Evolutionary conservation across 1,139 yeast species (phyloP).

Genomic region (Waltiozyma solani): DNA sequence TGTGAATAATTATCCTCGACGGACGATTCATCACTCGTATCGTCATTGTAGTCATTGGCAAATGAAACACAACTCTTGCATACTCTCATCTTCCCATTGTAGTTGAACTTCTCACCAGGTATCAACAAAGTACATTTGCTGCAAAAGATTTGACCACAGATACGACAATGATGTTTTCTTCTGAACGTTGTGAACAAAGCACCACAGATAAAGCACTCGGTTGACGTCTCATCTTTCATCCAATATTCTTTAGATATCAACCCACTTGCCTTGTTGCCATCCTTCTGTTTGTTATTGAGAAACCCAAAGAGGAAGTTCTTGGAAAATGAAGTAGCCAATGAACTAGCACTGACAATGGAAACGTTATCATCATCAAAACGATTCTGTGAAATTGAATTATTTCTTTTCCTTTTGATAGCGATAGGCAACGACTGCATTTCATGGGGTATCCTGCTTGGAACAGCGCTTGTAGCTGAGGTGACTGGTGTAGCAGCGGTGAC

Average conservation of each 20-base stretch:
- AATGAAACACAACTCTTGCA: conserved; percentile 69
- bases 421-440: conserved; percentile 8
- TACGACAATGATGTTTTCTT: conserved; percentile 89
- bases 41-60: conserved; percentile 50
- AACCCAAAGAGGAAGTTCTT: conserved; percentile 36
- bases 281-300: conserved; percentile 28
- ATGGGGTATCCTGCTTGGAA: conserved; percentile 9
- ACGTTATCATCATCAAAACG: conserved; percentile 19
- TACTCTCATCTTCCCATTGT: conserved; percentile 64
- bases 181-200: conserved; percentile 68
- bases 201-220: conserved; percentile 73
- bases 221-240: conserved; percentile 87
- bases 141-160: conserved; percentile 95
- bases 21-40: conserved; percentile 48
- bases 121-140: conserved; percentile 74
- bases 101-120: conserved; percentile 63
- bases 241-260: conserved; percentile 63
- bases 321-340: conserved; percentile 29
- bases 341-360: conserved; percentile 23
- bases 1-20: conserved; percentile 19
- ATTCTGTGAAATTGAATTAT: conserved; percentile 9
- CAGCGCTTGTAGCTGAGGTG: conserved; percentile 9
- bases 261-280: conserved; percentile 21
- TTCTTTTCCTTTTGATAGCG: conserved; percentile 13
- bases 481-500: not conserved